Evolutionary conservation across 345 rosid species (phyloP), one percentile per base, ranked within the genome.

Genomic region (Barbarea vulgaris): DNA sequence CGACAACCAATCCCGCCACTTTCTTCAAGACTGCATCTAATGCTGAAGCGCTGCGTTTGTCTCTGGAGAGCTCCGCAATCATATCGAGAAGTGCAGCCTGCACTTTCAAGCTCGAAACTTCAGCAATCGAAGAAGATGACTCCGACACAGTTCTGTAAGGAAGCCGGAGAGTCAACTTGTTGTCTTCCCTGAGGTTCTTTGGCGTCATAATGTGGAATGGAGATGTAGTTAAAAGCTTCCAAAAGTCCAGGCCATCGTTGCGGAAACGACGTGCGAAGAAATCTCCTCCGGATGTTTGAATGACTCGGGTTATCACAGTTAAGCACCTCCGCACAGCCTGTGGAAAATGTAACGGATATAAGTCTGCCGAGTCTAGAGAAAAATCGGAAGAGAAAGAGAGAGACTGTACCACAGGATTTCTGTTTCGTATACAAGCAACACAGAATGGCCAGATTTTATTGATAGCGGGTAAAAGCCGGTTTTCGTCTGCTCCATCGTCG

Each of bases 251-350:
- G 0, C 97, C 97, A 46, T 94, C 93, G 0, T 77, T 80, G 56
- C 83, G 93, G 81, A 94, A 90, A 24, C 97, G 93, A 31, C 97
- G 92, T 36, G 93, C 71, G 83, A 94, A 94, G 85, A 94, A 94
- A 81, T 94, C 98, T 66, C 98, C 97, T 68, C 97, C 96, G 3
- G 93, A 88, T 66, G 82, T 84, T 73, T 84, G 87, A 56, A 94
- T 85, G 12, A 83, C 79, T 22, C 63, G 83, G 84, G 79, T 79
- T 53, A 94, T 81, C 65, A 80, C 93, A 22, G 80, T 76, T 56
- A 84, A 27, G 67, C 98, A 90, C 72, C 86, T 88, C 64, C 85
- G 76, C 7, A 87, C 82, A 72, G 87, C 90, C 98, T 94, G 85
- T 67, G 30, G 61, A 72, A 25, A 44, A 67, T 54, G 67, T 67